Conservation (phyloP, 192 early-diverging fungal species). For the Coemansia nantahalensis region DNA sequence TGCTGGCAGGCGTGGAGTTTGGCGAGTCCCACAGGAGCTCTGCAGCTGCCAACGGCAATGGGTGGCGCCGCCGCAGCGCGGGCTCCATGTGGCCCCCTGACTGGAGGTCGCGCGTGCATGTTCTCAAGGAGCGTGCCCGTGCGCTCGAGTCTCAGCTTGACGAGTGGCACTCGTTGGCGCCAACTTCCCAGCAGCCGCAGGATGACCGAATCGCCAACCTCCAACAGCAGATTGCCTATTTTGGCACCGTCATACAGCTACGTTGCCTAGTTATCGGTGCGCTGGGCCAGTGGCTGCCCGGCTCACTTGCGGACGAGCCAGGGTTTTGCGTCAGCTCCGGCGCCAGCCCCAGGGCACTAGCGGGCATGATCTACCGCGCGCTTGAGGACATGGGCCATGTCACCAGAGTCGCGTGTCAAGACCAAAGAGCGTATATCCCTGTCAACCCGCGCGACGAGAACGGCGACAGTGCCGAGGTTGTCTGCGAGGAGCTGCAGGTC, state of each 20-base stretch:
- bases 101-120: conserved; percentile 52
- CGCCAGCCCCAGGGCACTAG: conserved; percentile 15
- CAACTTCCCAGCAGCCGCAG: conserved; percentile 43
- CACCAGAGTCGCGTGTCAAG: too few relatives aligned
- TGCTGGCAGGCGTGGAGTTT: too few relatives aligned
- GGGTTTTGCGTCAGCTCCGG: not conserved
- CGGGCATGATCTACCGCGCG: conserved; percentile 33
- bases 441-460: conserved; percentile 15
- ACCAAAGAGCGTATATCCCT: too few relatives aligned
- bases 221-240: conserved; percentile 49
- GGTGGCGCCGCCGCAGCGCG: conserved; percentile 26
- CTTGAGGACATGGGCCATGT: conserved; percentile 23
- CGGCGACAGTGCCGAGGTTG: conserved; percentile 42
- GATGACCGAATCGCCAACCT: conserved; percentile 49
- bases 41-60: conserved; percentile 5
- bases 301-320: conserved; percentile 20
- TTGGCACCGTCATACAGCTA: conserved; percentile 47
- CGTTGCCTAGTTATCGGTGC: conserved; percentile 39
- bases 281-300: conserved; percentile 41
- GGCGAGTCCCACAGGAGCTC: too few relatives aligned
- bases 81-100: conserved; percentile 40
- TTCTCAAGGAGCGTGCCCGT: conserved; percentile 31
- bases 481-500: conserved; percentile 48
- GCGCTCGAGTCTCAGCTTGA: conserved; percentile 38
- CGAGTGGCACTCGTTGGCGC: conserved; percentile 47